Conservation (phyloP, 805 yeast species). For the Teunomyces stri region DNA sequence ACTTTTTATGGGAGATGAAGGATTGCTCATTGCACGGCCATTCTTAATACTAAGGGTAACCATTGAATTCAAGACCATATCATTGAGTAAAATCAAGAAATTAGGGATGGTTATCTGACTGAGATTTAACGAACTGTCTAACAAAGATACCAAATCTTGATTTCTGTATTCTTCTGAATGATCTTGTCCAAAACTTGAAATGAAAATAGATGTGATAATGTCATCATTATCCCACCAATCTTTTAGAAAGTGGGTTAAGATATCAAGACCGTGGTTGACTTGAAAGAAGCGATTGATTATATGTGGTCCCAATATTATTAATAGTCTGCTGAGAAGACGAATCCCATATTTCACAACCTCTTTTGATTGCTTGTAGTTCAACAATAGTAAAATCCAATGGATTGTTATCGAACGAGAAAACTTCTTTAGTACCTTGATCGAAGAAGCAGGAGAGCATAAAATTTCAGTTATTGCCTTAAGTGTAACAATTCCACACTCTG, state of each 20-base stretch:
- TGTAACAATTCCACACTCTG: slow-evolving; percentile 33
- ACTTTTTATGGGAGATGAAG: slow-evolving; percentile 27
- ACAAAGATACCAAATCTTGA: slow-evolving; percentile 1
- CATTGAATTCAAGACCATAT: slow-evolving; percentile 31
- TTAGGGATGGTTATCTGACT: slow-evolving; percentile 43
- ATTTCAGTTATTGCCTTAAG: slow-evolving; percentile 33
- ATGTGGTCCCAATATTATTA: slow-evolving; percentile 46
- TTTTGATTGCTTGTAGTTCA: slow-evolving; percentile 36
- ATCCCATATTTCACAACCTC: slow-evolving; percentile 40
- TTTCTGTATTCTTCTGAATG: neutral
- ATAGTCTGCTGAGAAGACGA: slow-evolving; percentile 48
- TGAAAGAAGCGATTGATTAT: slow-evolving; percentile 49
- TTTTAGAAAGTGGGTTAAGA: slow-evolving; percentile 44
- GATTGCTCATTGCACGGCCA: slow-evolving; percentile 33
- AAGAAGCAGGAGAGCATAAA: slow-evolving; percentile 39
- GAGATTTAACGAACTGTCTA: slow-evolving; percentile 5
- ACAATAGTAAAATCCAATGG: slow-evolving; percentile 60
- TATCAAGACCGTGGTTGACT: slow-evolving; percentile 48
- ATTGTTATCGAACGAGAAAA: slow-evolving; percentile 55
- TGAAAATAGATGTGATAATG: slow-evolving; percentile 39
- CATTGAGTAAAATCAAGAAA: slow-evolving; percentile 37
- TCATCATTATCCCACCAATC: slow-evolving; percentile 50
- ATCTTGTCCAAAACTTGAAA: slow-evolving; percentile 47
- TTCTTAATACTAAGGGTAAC: slow-evolving; percentile 25
- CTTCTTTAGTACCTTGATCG: slow-evolving; percentile 39